Evolutionary conservation across 768 basidiomycete species (phyloP).

Genomic region (Flagelloscypha sp.): DNA sequence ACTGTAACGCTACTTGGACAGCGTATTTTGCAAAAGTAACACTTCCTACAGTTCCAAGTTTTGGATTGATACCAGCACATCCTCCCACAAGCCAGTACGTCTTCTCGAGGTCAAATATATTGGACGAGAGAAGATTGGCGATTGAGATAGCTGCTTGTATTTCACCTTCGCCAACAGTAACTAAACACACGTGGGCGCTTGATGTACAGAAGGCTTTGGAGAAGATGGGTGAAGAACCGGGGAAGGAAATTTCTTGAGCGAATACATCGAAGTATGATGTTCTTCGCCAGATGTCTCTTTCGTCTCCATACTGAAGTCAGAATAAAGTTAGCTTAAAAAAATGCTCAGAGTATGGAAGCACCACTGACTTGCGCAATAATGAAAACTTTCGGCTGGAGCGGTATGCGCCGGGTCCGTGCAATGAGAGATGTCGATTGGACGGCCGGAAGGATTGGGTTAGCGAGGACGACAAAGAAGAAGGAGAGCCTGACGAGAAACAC

Average conservation of each 20-base stretch:
- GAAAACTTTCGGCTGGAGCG: no score
- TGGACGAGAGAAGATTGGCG: conserved; percentile 19
- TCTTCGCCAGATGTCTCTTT: conserved; percentile 14
- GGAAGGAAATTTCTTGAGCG: conserved; percentile 21
- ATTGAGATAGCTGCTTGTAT: conserved; percentile 29
- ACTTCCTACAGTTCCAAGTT: conserved; percentile 21
- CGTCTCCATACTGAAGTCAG: conserved; percentile 16
- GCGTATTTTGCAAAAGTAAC: conserved; percentile 26
- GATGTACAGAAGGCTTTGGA: conserved; percentile 25
- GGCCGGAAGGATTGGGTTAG: no score
- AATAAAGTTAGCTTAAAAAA: no score
- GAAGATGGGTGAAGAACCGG: conserved; percentile 27
- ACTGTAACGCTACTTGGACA: conserved; percentile 23
- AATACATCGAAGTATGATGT: conserved; percentile 20
- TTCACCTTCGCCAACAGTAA: conserved; percentile 25
- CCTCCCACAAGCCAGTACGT: conserved; percentile 30
- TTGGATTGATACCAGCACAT: conserved; percentile 27
- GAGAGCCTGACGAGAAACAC: no score
- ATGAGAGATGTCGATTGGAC: no score
- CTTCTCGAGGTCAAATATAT: conserved; percentile 22
- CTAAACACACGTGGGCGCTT: conserved; percentile 22
- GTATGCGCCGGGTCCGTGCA: no score
- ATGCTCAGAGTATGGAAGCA: no score
- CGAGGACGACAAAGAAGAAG: no score
- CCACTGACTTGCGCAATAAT: no score